A percentile compares a stretch with the other conserved stretches of the same genome.
Evolutionary conservation across 2,329 filamentous ascomycete species (phyloP).

Genomic region (Trichophyton schoenleinii): DNA sequence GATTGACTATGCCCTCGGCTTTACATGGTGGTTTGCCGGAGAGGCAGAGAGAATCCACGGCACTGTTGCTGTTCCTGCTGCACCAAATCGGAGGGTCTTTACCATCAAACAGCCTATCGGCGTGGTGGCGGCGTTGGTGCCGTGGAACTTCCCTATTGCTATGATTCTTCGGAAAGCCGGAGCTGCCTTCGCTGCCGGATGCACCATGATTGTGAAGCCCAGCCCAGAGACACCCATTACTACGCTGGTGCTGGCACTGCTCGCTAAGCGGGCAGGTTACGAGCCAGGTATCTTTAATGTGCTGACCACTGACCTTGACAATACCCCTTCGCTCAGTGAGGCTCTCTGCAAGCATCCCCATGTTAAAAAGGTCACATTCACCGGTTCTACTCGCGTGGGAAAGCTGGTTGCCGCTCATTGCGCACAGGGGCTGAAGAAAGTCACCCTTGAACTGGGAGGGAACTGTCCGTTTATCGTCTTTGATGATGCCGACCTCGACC

Average conservation of each 20-base stretch:
- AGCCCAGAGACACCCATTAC: conserved; percentile 27
- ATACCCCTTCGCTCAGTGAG: conserved; percentile 22
- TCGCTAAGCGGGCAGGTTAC: conserved; percentile 26
- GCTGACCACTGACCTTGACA: conserved; percentile 23
- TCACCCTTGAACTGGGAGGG: conserved; percentile 35
- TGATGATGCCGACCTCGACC: conserved; percentile 30
- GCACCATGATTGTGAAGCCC: conserved; percentile 28
- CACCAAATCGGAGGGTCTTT: conserved; percentile 60
- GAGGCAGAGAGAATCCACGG: conserved; percentile 64
- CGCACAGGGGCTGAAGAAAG: conserved; percentile 28
- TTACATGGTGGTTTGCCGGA: conserved; percentile 71
- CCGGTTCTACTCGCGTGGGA: conserved; percentile 24
- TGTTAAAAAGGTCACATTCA: conserved; percentile 26
- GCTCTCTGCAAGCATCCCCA: conserved; percentile 22
- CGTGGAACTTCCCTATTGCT: conserved; percentile 77
- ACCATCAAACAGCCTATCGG: conserved; percentile 76
- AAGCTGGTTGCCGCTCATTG: conserved; percentile 25
- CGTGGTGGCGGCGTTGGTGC: conserved; percentile 70
- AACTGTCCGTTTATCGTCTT: conserved; percentile 33
- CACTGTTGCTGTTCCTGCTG: conserved; percentile 57
- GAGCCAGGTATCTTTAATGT: conserved; percentile 26
- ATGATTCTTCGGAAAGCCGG: conserved; percentile 45
- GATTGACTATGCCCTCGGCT: conserved; percentile 58
- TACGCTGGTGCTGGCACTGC: conserved; percentile 21
- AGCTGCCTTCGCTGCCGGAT: conserved; percentile 28